Conservation (phyloP, 1,139 yeast genomes). For the Candida smagusa region DNA sequence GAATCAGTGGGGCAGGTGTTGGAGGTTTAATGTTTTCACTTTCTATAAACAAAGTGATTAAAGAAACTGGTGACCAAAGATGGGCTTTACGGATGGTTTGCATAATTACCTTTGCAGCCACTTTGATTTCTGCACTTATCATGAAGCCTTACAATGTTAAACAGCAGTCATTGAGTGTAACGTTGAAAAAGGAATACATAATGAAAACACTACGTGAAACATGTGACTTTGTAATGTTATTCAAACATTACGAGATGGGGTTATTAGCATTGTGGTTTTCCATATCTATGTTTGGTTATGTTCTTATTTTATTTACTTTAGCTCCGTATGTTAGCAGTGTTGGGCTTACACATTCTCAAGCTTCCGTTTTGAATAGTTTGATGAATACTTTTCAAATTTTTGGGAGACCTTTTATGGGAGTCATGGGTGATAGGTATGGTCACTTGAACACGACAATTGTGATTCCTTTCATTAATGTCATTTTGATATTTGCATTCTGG, state of each 20-base stretch:
- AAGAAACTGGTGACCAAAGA: conserved; percentile 52
- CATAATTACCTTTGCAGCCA: conserved; percentile 42
- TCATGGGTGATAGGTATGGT: conserved; percentile 56
- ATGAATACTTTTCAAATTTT: conserved; percentile 61
- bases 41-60: conserved; percentile 45
- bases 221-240: conserved; percentile 25
- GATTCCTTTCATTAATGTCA: conserved; percentile 1
- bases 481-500: conserved; percentile 47
- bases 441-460: conserved; percentile 37
- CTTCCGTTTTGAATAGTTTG: conserved; percentile 57
- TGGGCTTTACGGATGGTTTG: conserved; percentile 71
- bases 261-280: conserved; percentile 57
- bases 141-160: conserved; percentile 45
- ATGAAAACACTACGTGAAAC: conserved; percentile 19
- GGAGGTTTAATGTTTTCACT: conserved; percentile 62
- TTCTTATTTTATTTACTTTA: conserved; percentile 57
- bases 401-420: conserved; percentile 67
- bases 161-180: conserved; percentile 22
- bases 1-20: conserved; percentile 61
- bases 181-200: conserved; percentile 20
- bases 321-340: conserved; percentile 59
- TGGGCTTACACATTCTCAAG: conserved; percentile 55
- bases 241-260: conserved; percentile 36
- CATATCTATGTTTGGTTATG: conserved; percentile 53
- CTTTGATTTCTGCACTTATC: conserved; percentile 32